Evolutionary conservation across 495 filamentous ascomycete species (phyloP).

Genomic region (Penicillium tannophilum): DNA sequence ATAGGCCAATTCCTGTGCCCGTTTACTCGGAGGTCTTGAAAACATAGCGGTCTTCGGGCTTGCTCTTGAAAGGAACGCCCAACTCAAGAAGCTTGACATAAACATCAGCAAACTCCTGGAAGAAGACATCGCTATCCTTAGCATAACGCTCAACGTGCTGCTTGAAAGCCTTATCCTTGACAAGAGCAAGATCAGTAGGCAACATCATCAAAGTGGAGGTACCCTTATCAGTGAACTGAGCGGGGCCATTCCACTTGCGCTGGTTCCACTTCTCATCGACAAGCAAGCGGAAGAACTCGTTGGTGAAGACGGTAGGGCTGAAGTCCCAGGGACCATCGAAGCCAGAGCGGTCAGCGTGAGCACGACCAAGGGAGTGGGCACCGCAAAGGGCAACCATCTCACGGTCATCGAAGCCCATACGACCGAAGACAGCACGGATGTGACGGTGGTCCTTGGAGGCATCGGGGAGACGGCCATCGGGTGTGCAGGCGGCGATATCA

Average conservation of each 20-base stretch:
- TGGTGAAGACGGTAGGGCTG: constrained; percentile 89
- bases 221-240: constrained; percentile 79
- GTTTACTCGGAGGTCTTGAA: constrained; percentile 72
- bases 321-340: constrained; percentile 96
- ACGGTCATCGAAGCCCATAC: constrained; percentile 97
- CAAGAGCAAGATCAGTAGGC: constrained; percentile 83
- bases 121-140: constrained; percentile 88
- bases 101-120: constrained; percentile 85
- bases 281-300: constrained; percentile 90
- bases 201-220: constrained; percentile 96
- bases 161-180: constrained; percentile 88
- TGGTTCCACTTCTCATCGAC: constrained; percentile 89
- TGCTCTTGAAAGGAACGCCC: constrained; percentile 82
- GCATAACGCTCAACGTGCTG: constrained; percentile 87
- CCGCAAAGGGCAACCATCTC: constrained; percentile 92
- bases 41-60: constrained; percentile 64
- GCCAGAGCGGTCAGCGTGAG: constrained; percentile 86
- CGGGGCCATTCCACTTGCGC: constrained; percentile 92
- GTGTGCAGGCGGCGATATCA: constrained; percentile 85
- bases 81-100: constrained; percentile 87
- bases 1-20: background rate
- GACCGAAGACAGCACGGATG: constrained; percentile 88
- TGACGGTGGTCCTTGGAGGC: constrained; percentile 77
- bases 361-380: constrained; percentile 90
- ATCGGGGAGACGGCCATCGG: constrained; percentile 95